Base-by-base conservation (phyloP, 2,329 filamentous ascomycete species). In the Orbilia ellipsospora region DNA sequence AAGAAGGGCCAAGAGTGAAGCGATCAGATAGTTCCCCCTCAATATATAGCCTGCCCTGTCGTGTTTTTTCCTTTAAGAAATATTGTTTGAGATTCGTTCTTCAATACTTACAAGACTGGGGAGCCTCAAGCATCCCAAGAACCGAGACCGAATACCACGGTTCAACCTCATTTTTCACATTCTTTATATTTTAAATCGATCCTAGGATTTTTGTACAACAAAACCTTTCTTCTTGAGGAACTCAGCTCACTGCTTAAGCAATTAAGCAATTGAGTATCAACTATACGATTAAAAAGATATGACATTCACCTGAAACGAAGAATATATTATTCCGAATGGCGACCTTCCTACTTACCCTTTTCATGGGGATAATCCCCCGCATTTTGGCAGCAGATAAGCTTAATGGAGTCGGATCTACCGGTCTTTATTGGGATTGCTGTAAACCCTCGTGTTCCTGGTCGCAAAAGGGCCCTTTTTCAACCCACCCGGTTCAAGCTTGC, bases 391-490 rank as follows among this genome's bases (percentile, higher is more conserved):
- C 45, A 15, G 28, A 65, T 44, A 69, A 69, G 18, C 44, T 48
- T 36, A 48, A 31, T 18, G 80, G 80, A 50, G 77, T 80, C 31
- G 82, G 82, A 42, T 80, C 67, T n/a, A 82, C 82, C 16, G 82
- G 81, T 10, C 81, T 82, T 42, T 82, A 82, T 78, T 83, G 80
- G 79, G 89, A 91, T 81, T 91, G 90, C 84, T 91, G 89, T 84
- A 92, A 92, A 84, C 87, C 89, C 20, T 89, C 88, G 16, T 91
- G 89, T 81, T 84, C 85, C 2, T 85, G 77, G 78, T 65, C n/a
- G 18, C 74, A 75, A 40, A 79, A 79, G 65, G 77, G 70, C 15
- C 16, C 48, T n/a, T 69, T 56, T 45, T 55, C 78, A 36, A 76
- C 78, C 12, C 77, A 78, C 13, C 78, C 78, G 12, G 78, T 79